Base-by-base conservation (phyloP, 2,329 filamentous ascomycete species). In the Alternaria consortialis region DNA sequence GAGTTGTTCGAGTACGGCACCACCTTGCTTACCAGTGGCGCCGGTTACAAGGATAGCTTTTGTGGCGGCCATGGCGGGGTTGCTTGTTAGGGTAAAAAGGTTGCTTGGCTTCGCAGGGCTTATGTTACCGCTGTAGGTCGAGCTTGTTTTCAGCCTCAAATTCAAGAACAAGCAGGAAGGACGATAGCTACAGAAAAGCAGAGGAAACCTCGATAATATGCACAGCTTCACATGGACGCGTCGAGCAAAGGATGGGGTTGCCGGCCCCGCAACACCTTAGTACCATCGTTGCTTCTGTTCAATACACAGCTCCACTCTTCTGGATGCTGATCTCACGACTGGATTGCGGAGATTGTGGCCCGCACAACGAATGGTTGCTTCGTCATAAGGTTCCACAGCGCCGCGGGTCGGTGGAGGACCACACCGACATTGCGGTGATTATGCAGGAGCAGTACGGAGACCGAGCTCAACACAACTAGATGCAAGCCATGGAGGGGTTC, bases 1-100 rank as follows among this genome's bases (percentile, higher is more conserved):
- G 25, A 84, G 77, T 40, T 82, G 78, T 40, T 76, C 65, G 56
- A 84, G 75, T 29, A 83, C 75, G 25, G 80, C 77, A 52, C 81
- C 80, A 58, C 82, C 82, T 71, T 84, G 82, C 58, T 83, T 82
- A 54, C 81, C 81, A 2, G 81, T 83, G 2, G 80, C 81, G 47
- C 81, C 81, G 23, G 80, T 81, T 46, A 83, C 74, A 54, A 83
- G 75, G 20, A 83, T 74, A 25, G 72, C 68, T 68, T 81, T 81
- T 2, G 77, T 70, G 67, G 77, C 72, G 37, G 58, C 56, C 74
- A 77, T 78, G 53, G 57, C 51, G 52, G 48, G 27, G 40, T 57
- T 60, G 52, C 58, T 68, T 57, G 56, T 44, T 50, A 31, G n/a
- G 23, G 39, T 50, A 9, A 50, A 67, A 57, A 27, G 29, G 23